Percentiles rank a stretch among this genome's conserved stretches.
Conservation (phyloP, 139 green algal genomes). For the Haematococcus lacustris region DNA sequence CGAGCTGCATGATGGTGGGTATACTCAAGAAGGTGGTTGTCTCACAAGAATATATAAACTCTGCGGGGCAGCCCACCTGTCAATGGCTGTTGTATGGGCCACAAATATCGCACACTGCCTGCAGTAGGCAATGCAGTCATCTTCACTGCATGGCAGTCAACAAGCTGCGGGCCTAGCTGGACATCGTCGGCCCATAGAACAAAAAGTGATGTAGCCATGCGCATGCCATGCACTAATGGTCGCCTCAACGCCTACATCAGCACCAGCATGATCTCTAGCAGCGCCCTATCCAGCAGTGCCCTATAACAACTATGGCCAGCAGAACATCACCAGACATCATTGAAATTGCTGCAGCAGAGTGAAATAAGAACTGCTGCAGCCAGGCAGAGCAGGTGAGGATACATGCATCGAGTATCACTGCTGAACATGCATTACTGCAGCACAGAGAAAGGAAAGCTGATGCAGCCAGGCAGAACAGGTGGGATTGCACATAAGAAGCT, state of each 20-base stretch:
- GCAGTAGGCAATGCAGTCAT: neutral
- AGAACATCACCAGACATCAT: neutral
- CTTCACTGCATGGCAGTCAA: no score
- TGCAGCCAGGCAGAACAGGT: no score
- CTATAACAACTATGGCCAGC: neutral
- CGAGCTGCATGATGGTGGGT: no score
- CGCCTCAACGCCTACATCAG: neutral
- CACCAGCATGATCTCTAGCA: neutral
- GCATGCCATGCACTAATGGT: neutral
- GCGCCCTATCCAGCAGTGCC: neutral
- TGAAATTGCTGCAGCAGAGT: neutral
- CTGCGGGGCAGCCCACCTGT: no score
- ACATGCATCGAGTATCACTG: no score
- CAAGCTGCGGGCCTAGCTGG: neutral
- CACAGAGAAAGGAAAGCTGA: no score
- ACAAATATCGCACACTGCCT: neutral
- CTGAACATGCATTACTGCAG: no score
- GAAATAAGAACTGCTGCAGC: no score
- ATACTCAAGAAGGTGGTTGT: no score
- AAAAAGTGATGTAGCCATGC: neutral
- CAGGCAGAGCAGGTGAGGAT: no score
- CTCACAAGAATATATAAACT: no score
- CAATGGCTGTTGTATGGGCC: neutral
- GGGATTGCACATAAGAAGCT: no score
- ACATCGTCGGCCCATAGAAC: neutral